Base-by-base conservation (phyloP, 495 filamentous ascomycete species). In the Penicillium longicatenatum region DNA sequence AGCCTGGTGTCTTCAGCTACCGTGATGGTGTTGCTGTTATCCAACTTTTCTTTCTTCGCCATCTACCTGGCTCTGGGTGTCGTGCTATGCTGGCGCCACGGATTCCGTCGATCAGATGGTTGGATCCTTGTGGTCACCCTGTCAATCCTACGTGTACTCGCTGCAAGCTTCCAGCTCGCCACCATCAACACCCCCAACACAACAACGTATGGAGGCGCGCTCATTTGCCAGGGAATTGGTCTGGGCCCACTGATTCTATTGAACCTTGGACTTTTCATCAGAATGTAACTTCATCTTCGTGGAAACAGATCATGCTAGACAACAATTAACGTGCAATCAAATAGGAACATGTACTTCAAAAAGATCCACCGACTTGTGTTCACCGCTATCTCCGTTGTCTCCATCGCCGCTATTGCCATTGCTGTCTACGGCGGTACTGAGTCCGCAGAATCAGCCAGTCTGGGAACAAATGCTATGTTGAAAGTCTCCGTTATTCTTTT, bases 11-110 rank as follows among this genome's bases (percentile, higher is more conserved):
- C 8, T 45, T 45, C 21, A 45, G 19, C 2, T 45, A 45, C 42
- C 42, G 42, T n/a, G 42, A 45, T 45, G 42, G 42, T 22, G 42
- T 45, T 12, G 42, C 42, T 12, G 42, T 45, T 22, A 45, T 45
- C 20, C 42, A 45, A 12, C 42, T 45, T 9, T 45, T 45, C 42
- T 45, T 45, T 45, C 19, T 45, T 45, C 19, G 4, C 7, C 14
- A 22, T 22, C 9, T 45, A 9, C 7, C 42, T 45, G 3, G 21
- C 21, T 4, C 42, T 45, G 6, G 42, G 42, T 24, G 4, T 22
- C 7, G 42, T 45, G 5, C 7, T 45, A 14, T 45, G 42, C 16
- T 45, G 17, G 19, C 42, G 42, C 10, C 42, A 45, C 21, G 42
- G 42, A 12, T 45, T 45, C 21, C 7, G 12, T 9, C 42, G 42